Percentiles rank a stretch among this genome's conserved stretches.
phyloP scores from a whole-genome alignment of 2,329 filamentous ascomycete species.

The Chaetothyriales sp. region DNA sequence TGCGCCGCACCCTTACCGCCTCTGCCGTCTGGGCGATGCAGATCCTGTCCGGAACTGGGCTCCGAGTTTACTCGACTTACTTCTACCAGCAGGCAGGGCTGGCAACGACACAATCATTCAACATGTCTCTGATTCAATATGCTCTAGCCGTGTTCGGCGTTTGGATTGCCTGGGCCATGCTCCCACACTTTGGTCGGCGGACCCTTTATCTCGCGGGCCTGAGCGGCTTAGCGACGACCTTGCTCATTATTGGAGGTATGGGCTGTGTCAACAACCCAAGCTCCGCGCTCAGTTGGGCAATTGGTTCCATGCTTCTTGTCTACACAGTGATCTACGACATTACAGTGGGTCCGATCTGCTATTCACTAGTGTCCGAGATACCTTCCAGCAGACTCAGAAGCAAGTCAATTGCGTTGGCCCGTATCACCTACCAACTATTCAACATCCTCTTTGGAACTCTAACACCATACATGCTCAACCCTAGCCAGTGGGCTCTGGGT shows the following conservation, averaged over 20 bases:
- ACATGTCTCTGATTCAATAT: constrained; percentile 34
- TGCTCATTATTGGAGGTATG: constrained; percentile 20
- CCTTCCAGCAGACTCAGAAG: constrained; percentile 39
- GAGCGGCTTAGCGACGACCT: constrained; percentile 34
- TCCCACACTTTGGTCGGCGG: constrained; percentile 21
- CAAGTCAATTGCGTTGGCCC: constrained; percentile 39
- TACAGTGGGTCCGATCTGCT: constrained; percentile 40
- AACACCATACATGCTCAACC: constrained; percentile 20
- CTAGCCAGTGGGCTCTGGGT: constrained; percentile 20
- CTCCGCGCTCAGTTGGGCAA: constrained; percentile 19
- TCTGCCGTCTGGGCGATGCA: constrained; percentile 51
- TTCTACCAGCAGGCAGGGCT: constrained; percentile 32
- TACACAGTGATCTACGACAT: constrained; percentile 42
- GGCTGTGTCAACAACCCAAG: constrained; percentile 21
- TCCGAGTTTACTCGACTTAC: constrained; percentile 49
- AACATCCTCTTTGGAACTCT: constrained; percentile 33
- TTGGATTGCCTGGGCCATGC: constrained; percentile 32
- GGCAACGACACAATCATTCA: constrained; percentile 21
- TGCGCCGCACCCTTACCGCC: constrained; percentile 60
- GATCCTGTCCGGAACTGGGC: constrained; percentile 46
- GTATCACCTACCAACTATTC: constrained; percentile 36
- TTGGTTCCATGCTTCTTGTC: constrained; percentile 26
- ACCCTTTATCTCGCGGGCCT: constrained; percentile 34
- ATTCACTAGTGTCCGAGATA: constrained; percentile 38
- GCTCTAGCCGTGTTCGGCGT: constrained; percentile 34